These are phyloP conservation scores for Aspergillus biplanus DNA, from an alignment of 495 filamentous ascomycete species.

Conservation along the genomic window DNA sequence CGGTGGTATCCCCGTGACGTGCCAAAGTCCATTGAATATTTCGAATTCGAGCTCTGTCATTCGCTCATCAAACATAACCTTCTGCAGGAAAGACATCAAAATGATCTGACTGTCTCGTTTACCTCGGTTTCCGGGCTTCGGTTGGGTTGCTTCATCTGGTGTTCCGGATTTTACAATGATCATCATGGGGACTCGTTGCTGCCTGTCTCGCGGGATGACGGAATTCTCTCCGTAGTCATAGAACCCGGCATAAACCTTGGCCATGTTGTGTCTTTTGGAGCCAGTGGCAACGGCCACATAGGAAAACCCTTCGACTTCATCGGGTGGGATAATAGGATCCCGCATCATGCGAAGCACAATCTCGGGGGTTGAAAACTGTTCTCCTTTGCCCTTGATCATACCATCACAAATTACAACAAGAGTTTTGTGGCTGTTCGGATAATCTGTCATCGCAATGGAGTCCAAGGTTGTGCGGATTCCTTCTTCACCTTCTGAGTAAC, in stretches of 20 bases:
- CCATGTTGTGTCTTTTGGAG: slow-evolving; percentile 98
- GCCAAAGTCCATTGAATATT: slow-evolving; percentile 99
- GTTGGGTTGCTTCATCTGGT: slow-evolving; percentile 74
- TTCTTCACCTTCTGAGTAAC: slow-evolving; percentile 94
- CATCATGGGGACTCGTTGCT: slow-evolving; percentile 99
- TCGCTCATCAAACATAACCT: slow-evolving; percentile 99
- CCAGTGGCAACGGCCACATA: slow-evolving; percentile 97
- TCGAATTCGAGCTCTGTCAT: slow-evolving; percentile 99
- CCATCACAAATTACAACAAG: slow-evolving; percentile 97
- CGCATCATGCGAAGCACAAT: slow-evolving; percentile 93
- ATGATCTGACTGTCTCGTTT: slow-evolving; percentile 99
- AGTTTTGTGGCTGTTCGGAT: slow-evolving; percentile 97
- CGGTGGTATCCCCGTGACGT: slow-evolving; percentile 94
- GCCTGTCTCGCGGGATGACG: slow-evolving; percentile 78
- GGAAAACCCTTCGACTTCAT: slow-evolving; percentile 85
- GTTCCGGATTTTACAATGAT: slow-evolving; percentile 96
- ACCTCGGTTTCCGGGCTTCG: slow-evolving; percentile 94
- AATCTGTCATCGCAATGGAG: slow-evolving; percentile 96
- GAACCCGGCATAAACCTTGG: slow-evolving; percentile 96
- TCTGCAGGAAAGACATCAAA: slow-evolving; percentile 98
- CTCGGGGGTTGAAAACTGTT: slow-evolving; percentile 85
- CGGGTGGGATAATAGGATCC: slow-evolving; percentile 75
- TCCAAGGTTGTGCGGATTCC: slow-evolving; percentile 93
- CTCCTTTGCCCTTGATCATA: slow-evolving; percentile 95
- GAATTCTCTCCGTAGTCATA: slow-evolving; percentile 92